Conservation (phyloP, 495 filamentous ascomycete genomes). For the Penicillium cinerascens region DNA sequence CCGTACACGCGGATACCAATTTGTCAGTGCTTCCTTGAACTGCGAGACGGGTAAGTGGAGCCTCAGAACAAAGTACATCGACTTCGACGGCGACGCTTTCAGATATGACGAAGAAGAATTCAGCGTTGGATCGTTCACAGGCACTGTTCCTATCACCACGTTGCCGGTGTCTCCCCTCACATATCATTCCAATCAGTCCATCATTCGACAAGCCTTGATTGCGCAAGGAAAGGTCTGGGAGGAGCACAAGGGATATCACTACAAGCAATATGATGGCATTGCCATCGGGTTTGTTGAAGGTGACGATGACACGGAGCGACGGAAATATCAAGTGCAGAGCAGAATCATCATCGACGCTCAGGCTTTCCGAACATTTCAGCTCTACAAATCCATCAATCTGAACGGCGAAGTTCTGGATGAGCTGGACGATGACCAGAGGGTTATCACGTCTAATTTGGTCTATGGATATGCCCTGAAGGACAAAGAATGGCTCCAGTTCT, state of each 20-base stretch:
- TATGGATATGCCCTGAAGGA: slow-evolving; percentile 28
- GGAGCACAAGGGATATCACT: slow-evolving; percentile 56
- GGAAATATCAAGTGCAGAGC: slow-evolving; percentile 49
- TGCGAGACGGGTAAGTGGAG: slow-evolving; percentile 17
- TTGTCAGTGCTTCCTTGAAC: slow-evolving; percentile 18
- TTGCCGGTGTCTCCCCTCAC: slow-evolving; percentile 55
- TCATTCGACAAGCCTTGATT: slow-evolving; percentile 29
- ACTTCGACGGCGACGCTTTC: slow-evolving; percentile 59
- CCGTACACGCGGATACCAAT: slow-evolving; percentile 36
- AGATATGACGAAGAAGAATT: slow-evolving; percentile 44
- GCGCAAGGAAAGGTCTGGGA: slow-evolving; percentile 50
- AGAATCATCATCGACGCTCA: slow-evolving; percentile 55
- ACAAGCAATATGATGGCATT: slow-evolving; percentile 57
- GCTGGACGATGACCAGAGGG: slow-evolving; percentile 13
- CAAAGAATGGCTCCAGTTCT: slow-evolving; percentile 43
- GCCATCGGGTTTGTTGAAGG: slow-evolving; percentile 28
- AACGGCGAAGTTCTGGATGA: not conserved
- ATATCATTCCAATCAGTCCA: slow-evolving; percentile 45
- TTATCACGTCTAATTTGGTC: slow-evolving; percentile 19
- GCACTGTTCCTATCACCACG: slow-evolving; percentile 53
- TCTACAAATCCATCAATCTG: slow-evolving; percentile 23
- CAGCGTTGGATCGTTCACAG: slow-evolving; percentile 48
- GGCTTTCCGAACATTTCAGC: slow-evolving; percentile 37
- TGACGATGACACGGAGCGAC: slow-evolving; percentile 11
- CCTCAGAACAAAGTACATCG: slow-evolving; percentile 46